These are phyloP conservation scores for Juncus inflexus DNA, from an alignment of 176 grass and related monocot species.

Conservation along the genomic window DNA sequence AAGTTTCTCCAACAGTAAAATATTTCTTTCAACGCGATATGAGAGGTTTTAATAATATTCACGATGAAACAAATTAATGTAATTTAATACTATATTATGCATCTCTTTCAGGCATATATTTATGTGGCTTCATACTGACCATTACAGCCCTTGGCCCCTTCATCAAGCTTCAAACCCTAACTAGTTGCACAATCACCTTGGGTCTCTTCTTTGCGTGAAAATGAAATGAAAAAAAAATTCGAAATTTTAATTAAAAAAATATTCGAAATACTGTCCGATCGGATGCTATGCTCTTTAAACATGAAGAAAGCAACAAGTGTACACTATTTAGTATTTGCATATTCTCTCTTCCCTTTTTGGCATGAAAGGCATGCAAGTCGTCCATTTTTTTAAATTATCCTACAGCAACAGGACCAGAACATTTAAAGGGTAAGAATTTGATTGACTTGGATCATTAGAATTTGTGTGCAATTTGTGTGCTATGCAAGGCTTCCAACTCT, in stretches of 20 bases:
- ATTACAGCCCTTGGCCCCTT: background rate
- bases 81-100: background rate
- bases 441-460: slow-evolving; percentile 17
- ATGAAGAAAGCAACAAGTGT: slow-evolving; percentile 10
- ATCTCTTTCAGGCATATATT: slow-evolving; percentile 1
- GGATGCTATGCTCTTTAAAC: slow-evolving; percentile 8
- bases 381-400: background rate
- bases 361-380: background rate
- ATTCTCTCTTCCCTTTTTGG: background rate
- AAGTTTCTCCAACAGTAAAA: too few species aligned
- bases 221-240: slow-evolving; percentile 7
- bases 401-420: background rate
- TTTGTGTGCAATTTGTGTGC: background rate
- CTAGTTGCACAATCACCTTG: background rate
- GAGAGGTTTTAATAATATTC: too few species aligned
- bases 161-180: too few species aligned
- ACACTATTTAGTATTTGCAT: slow-evolving; percentile 21
- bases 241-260: too few species aligned
- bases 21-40: too few species aligned
- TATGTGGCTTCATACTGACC: background rate
- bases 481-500: background rate
- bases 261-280: slow-evolving; percentile 6
- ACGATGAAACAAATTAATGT: too few species aligned
- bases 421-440: slow-evolving; percentile 12
- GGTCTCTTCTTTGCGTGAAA: background rate